These are phyloP conservation scores for Pholiota adiposa DNA, from an alignment of 1,284 basidiomycete species.

Conservation along the genomic window DNA sequence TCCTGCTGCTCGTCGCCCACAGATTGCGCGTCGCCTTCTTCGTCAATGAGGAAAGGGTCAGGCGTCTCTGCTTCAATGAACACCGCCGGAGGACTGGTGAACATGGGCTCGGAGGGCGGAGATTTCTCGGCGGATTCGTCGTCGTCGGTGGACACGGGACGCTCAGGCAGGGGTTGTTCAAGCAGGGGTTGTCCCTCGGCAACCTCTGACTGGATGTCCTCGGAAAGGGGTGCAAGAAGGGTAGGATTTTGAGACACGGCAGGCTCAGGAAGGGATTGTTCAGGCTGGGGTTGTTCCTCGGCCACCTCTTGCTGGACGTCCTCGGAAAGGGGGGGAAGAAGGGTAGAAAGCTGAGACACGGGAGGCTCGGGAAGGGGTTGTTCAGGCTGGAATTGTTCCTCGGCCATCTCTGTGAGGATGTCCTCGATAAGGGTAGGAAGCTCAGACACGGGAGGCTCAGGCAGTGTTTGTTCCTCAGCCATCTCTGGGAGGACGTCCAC, in stretches of 20 bases:
- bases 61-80: slow-evolving; percentile 50
- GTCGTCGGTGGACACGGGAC: slow-evolving; percentile 5
- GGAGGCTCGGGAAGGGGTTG: slow-evolving; percentile 4
- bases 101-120: slow-evolving; percentile 22
- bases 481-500: slow-evolving; percentile 12
- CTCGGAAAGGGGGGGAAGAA: no score
- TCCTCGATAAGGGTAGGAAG: no score
- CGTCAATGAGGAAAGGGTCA: slow-evolving; percentile 64
- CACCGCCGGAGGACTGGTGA: slow-evolving; percentile 31
- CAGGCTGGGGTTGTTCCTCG: no score
- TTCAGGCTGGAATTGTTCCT: slow-evolving; percentile 9
- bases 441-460: background rate
- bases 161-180: slow-evolving; percentile 2
- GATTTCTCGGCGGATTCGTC: slow-evolving; percentile 20
- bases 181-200: slow-evolving; percentile 11
- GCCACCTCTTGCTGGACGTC: no score
- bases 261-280: no score
- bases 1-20: slow-evolving; percentile 35
- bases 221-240: no score
- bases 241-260: no score
- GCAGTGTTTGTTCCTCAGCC: slow-evolving; percentile 13
- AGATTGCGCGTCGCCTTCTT: slow-evolving; percentile 39
- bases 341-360: no score
- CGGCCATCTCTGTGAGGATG: slow-evolving; percentile 18
- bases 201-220: slow-evolving; percentile 11